Evolutionary conservation across 805 yeast species (phyloP).

Genomic region (Pichia insulana): DNA sequence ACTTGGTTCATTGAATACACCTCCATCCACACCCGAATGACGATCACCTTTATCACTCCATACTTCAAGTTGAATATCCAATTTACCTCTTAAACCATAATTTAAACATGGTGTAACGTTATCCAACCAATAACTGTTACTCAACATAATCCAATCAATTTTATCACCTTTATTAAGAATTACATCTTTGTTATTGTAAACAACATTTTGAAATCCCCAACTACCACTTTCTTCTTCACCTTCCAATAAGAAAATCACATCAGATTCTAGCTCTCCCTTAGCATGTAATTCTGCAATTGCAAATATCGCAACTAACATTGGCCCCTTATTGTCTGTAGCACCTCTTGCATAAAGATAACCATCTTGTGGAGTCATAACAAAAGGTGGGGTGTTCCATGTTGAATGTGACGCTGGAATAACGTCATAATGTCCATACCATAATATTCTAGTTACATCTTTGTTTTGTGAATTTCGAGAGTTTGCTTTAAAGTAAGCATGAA

Average conservation of each 20-base stretch:
- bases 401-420: conserved; percentile 71
- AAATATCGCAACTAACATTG: conserved; percentile 75
- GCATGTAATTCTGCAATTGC: conserved; percentile 70
- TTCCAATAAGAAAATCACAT: conserved; percentile 77
- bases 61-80: conserved; percentile 68
- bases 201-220: conserved; percentile 66
- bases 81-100: conserved; percentile 88
- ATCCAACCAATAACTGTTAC: conserved; percentile 93
- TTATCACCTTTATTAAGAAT: conserved; percentile 40
- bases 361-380: conserved; percentile 60
- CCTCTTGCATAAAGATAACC: conserved; percentile 91
- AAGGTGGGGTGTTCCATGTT: conserved; percentile 75
- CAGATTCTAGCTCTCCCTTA: conserved; percentile 46
- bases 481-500: conserved; percentile 61
- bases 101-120: conserved; percentile 83
- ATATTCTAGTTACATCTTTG: conserved; percentile 33
- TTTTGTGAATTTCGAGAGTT: conserved; percentile 20
- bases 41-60: conserved; percentile 74
- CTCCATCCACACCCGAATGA: conserved; percentile 97
- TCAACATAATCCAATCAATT: conserved; percentile 82
- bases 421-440: conserved; percentile 96
- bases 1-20: conserved; percentile 80
- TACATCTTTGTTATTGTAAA: conserved; percentile 38
- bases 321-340: conserved; percentile 92
- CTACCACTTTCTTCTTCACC: conserved; percentile 97